Evolutionary conservation across 495 filamentous ascomycete genomes (phyloP).

Genomic region (Chaetomium fimeti): DNA sequence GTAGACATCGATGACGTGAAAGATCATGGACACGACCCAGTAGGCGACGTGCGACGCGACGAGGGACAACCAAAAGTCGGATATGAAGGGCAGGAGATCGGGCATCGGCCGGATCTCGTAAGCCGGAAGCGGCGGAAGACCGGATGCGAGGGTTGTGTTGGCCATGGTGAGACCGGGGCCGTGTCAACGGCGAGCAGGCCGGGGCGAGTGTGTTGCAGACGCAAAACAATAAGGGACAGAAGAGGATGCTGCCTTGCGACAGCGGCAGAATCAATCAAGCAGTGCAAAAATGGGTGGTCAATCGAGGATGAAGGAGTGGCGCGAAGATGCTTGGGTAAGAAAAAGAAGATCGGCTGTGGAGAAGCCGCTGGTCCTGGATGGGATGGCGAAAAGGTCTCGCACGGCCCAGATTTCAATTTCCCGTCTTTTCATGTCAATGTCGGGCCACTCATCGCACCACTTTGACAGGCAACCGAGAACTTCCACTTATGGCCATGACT

Average conservation of each 20-base stretch:
- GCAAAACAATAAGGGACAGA: conserved; percentile 2
- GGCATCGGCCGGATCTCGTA: conserved; percentile 66
- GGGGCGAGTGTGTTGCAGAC: conserved; percentile 2
- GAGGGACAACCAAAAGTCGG: conserved; percentile 74
- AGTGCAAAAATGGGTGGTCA: conserved; percentile 7
- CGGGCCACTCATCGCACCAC: conserved; percentile 17
- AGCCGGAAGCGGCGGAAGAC: conserved; percentile 73
- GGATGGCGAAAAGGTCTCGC: conserved; percentile 10
- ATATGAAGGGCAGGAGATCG: conserved; percentile 71
- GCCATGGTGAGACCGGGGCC: conserved; percentile 38
- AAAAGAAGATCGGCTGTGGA: conserved; percentile 19
- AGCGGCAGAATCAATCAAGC: conserved; percentile 5
- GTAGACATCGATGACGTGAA: conserved; percentile 77
- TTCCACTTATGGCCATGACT: background rate
- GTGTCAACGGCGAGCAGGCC: conserved; percentile 25
- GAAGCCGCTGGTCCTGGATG: conserved; percentile 10
- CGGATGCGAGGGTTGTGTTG: conserved; percentile 43
- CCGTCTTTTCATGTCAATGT: background rate
- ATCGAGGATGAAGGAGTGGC: conserved; percentile 12
- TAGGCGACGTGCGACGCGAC: conserved; percentile 79
- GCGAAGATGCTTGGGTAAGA: background rate
- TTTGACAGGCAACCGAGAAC: background rate
- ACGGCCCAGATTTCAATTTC: conserved; percentile 21
- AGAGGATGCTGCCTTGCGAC: conserved; percentile 14
- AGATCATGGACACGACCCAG: conserved; percentile 83